These are phyloP conservation scores for Phytopythium helicoides DNA, from an alignment of 352 stramenopile species.

Conservation along the genomic window DNA sequence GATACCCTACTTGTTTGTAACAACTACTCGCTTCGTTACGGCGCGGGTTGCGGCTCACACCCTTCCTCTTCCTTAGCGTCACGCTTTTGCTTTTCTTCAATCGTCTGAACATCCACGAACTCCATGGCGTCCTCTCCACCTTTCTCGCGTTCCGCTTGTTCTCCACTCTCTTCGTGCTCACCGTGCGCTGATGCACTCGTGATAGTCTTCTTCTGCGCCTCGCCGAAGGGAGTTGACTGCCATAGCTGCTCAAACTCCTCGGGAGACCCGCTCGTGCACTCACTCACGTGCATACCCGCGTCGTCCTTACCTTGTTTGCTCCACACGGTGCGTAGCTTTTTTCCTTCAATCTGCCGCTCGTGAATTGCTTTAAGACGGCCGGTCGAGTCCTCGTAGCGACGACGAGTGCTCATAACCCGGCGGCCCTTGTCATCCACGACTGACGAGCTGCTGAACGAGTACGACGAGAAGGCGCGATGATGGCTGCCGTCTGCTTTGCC, in stretches of 20 bases:
- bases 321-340: constrained; percentile 39
- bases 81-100: constrained; percentile 15
- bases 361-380: constrained; percentile 42
- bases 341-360: constrained; percentile 35
- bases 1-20: too few species aligned
- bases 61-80: too few species aligned
- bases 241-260: constrained; percentile 56
- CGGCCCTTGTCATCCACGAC: constrained; percentile 36
- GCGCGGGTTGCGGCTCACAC: too few species aligned
- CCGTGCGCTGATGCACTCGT: constrained; percentile 24
- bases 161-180: constrained; percentile 16
- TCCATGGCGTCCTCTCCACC: constrained; percentile 7
- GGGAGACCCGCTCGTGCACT: constrained; percentile 27
- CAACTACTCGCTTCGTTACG: too few species aligned
- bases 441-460: constrained; percentile 43
- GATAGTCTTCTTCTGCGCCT: constrained; percentile 31
- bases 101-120: constrained; percentile 8
- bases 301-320: constrained; percentile 23
- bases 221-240: constrained; percentile 45
- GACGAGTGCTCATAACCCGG: constrained; percentile 27
- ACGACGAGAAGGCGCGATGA: constrained; percentile 29
- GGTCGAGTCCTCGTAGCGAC: constrained; percentile 45
- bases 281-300: constrained; percentile 28
- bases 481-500: background rate
- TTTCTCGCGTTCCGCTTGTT: background rate